These are phyloP conservation scores for Volutella citrinella DNA, from an alignment of 2,329 filamentous ascomycete species.

Conservation along the genomic window DNA sequence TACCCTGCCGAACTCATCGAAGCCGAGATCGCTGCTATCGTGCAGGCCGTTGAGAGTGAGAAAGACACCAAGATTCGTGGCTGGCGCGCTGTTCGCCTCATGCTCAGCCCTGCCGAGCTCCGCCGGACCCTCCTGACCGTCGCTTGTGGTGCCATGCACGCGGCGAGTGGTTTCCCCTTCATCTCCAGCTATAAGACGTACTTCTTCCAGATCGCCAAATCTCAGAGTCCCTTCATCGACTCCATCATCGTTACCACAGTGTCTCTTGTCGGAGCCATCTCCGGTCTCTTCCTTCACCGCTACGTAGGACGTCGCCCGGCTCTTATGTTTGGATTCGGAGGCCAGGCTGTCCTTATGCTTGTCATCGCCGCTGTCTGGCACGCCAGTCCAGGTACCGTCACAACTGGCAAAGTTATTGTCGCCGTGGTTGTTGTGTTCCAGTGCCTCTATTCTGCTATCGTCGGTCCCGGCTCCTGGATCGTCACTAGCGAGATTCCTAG, in stretches of 20 bases:
- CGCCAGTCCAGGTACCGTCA: constrained; percentile 9
- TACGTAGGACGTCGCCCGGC: constrained; percentile 17
- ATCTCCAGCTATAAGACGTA: constrained; percentile 24
- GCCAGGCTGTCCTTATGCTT: constrained; percentile 15
- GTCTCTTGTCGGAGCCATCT: constrained; percentile 17
- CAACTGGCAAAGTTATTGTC: constrained; percentile 18
- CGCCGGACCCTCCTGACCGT: constrained; percentile 16
- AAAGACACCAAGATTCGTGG: constrained; percentile 7
- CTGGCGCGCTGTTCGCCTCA: constrained; percentile 10
- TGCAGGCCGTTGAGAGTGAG: constrained; percentile 14
- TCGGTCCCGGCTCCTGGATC: constrained; percentile 21
- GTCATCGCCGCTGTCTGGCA: constrained; percentile 19
- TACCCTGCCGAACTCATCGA: constrained; percentile 11
- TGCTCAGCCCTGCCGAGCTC: constrained; percentile 13
- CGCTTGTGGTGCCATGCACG: constrained; percentile 15
- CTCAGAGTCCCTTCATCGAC: constrained; percentile 20
- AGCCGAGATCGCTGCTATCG: constrained; percentile 13
- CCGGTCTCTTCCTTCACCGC: constrained; percentile 18
- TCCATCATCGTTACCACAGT: constrained; percentile 21
- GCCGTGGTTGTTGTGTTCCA: too few relatives aligned
- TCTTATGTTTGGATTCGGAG: constrained; percentile 8
- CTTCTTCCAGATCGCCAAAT: constrained; percentile 21
- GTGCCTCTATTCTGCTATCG: constrained; percentile 22
- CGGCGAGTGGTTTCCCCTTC: constrained; percentile 21
- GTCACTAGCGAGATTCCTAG: constrained; percentile 20